Base-by-base conservation (phyloP, 2,329 filamentous ascomycete genomes). In the Aulographum hederae region DNA sequence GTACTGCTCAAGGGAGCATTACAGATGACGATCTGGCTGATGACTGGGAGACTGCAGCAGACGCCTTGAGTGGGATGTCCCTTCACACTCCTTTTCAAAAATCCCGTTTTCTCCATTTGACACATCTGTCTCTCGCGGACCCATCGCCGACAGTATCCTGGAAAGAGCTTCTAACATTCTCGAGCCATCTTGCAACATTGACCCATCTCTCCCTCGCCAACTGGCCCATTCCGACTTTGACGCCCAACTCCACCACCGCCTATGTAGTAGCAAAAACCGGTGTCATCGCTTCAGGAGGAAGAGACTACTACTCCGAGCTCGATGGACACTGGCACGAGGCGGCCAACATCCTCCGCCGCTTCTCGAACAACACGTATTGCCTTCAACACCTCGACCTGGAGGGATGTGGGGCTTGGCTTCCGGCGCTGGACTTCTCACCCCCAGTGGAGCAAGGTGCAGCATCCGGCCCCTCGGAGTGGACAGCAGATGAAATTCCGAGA, bases 161-260 rank as follows among this genome's bases (percentile, higher is more conserved):
- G 70, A 47, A 56, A 11, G 57, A 63, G 4, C 54, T 76, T 2
- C 51, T 75, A 2, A 48, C 52, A 2, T 44, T 75, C 1, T 56
- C 69, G 0, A 56, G 60, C 0, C 54, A 64, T 17, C 47, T 70
- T 1, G 56, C 63, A n/a, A 67, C 59, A 3, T 45, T 76, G 16
- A 73, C 68, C 0, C 69, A 74, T 39, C 53, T 76, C 2, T 74
- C 69, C 0, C 54, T 76, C 2, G 69, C 69, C 2, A 58, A 69
- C 44, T 76, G 70, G 70, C 68, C 69, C 3, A 50, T 56, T 14
- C 70, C 70, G 2, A 66, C 62, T 0, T 48, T 65, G n/a, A 69
- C 65, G 0, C 65, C 66, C 1, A 64, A 68, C 37, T 51, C 66
- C 3, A 50, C 51, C 3, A 60, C 56, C 6, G 46, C 58, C 5